Percentiles rank a stretch among this genome's conserved stretches.
These are phyloP conservation scores for Fusarium verrucosum DNA, from an alignment of 2,329 filamentous ascomycete genomes.

Conservation along the genomic window DNA sequence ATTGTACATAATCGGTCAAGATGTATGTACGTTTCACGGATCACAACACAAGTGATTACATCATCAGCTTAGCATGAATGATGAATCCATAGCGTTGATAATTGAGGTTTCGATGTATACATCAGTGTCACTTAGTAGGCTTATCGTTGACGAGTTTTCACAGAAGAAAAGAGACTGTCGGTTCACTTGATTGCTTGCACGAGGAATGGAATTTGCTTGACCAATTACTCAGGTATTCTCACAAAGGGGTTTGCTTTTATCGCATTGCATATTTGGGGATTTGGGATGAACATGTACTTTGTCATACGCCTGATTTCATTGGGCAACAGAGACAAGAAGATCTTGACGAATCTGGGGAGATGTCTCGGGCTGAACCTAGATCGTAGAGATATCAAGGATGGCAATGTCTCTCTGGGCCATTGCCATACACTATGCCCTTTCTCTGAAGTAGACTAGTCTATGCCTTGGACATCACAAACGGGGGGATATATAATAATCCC, in stretches of 20 bases:
- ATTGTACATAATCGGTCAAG: not conserved
- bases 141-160: no score
- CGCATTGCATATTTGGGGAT: no score
- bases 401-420: not conserved
- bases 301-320: not conserved
- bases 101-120: no score
- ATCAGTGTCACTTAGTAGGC: no score
- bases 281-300: not conserved
- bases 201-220: not conserved
- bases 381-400: not conserved
- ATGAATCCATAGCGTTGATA: not conserved
- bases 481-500: not conserved
- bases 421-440: not conserved
- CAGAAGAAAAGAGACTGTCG: no score
- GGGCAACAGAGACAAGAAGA: no score
- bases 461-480: not conserved
- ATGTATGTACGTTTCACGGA: not conserved
- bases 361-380: not conserved
- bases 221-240: not conserved
- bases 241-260: not conserved
- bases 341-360: not conserved
- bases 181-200: no score
- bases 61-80: not conserved
- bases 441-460: not conserved
- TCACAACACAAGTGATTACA: not conserved